Evolutionary conservation across 1,284 basidiomycete genomes (phyloP).

Genomic region (Athelia psychrophila): DNA sequence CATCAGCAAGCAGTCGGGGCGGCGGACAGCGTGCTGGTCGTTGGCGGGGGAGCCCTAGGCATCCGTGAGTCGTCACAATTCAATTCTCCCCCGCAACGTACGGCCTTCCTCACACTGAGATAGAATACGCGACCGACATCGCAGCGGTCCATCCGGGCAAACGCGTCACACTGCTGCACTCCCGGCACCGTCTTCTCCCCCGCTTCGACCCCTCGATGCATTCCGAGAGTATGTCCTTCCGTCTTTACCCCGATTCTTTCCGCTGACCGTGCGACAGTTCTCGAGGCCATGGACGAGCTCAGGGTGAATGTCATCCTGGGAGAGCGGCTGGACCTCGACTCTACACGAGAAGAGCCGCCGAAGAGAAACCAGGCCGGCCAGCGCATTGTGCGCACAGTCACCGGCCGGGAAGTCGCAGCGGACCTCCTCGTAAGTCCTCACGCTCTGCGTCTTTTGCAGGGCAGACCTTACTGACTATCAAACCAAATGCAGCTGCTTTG

Average conservation of each 20-base stretch:
- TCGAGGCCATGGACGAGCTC: slow-evolving; percentile 38
- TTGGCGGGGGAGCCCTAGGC: slow-evolving; percentile 62
- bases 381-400: slow-evolving; percentile 32
- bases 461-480: no score
- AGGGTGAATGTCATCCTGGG: slow-evolving; percentile 49
- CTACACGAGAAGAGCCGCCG: slow-evolving; percentile 9
- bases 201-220: slow-evolving; percentile 58
- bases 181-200: slow-evolving; percentile 55
- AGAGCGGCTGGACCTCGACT: slow-evolving; percentile 50
- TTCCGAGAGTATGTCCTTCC: slow-evolving; percentile 38
- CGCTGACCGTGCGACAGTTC: slow-evolving; percentile 26
- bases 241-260: no score
- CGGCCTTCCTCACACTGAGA: slow-evolving; percentile 6
- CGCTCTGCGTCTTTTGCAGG: neutral
- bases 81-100: neutral
- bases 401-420: slow-evolving; percentile 41
- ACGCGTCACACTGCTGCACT: slow-evolving; percentile 67
- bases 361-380: no score
- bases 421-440: slow-evolving; percentile 40
- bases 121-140: slow-evolving; percentile 71
- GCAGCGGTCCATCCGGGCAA: slow-evolving; percentile 57
- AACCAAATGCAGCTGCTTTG: slow-evolving; percentile 41
- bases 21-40: slow-evolving; percentile 46
- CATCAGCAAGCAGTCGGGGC: slow-evolving; percentile 42
- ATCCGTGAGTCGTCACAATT: slow-evolving; percentile 43